These are phyloP conservation scores for Coffea canephora DNA, from an alignment of 257 asterid genomes.

Conservation along the genomic window DNA sequence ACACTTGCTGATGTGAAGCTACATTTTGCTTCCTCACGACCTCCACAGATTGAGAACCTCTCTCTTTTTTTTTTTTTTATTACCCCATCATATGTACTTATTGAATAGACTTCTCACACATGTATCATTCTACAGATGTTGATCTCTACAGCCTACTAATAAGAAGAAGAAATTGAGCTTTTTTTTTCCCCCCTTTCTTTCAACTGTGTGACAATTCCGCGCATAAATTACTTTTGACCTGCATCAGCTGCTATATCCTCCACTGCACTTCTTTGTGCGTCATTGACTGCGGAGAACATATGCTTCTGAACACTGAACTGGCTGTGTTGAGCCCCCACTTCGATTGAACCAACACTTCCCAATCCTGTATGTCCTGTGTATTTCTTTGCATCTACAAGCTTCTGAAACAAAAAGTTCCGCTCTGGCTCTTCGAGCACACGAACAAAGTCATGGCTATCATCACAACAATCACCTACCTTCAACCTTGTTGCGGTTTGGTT, in stretches of 20 bases:
- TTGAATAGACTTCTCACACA: conserved; percentile 32
- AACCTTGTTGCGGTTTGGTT: conserved; percentile 32
- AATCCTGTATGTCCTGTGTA: conserved; percentile 28
- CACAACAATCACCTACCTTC: conserved; percentile 24
- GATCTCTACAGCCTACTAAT: conserved; percentile 14
- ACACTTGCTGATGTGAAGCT: conserved; percentile 26
- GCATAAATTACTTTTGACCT: conserved; percentile 14
- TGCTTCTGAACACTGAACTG: conserved; percentile 27
- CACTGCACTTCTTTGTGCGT: conserved; percentile 60
- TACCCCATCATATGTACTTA: conserved; percentile 11
- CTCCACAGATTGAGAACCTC: conserved; percentile 28
- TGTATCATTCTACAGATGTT: conserved; percentile 24
- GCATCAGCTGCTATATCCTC: conserved; percentile 22
- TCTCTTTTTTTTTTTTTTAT: not conserved
- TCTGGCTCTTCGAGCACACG: conserved; percentile 34
- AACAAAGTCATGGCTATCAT: conserved; percentile 32
- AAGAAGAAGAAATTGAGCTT: conserved; percentile 2
- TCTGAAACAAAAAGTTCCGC: conserved; percentile 23
- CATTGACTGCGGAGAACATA: conserved; percentile 36
- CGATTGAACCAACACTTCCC: conserved; percentile 81
- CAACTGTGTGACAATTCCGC: conserved; percentile 7
- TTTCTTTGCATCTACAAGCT: conserved; percentile 30
- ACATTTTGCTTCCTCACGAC: conserved; percentile 28
- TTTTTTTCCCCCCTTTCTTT: conserved; percentile 13
- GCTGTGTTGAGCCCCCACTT: conserved; percentile 77